Conservation (phyloP, 2,329 filamentous ascomycete species). For the Fusarium lateritium region DNA sequence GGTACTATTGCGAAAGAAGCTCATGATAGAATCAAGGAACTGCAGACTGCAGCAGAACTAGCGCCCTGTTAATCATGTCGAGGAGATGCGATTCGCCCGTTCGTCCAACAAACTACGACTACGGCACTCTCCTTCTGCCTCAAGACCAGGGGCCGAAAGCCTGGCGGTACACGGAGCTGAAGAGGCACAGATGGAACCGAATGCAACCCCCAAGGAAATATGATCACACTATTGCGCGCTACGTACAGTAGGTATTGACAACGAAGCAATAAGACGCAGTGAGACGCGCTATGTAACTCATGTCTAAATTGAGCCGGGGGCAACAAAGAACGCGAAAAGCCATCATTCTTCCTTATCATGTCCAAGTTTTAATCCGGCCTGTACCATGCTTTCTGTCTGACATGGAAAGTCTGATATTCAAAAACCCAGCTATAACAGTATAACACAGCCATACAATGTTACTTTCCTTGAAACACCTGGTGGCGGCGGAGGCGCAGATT, state of each 20-base stretch:
- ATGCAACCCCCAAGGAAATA: constrained; percentile 18
- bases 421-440: background rate
- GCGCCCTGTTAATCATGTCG: constrained; percentile 26
- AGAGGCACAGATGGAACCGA: constrained; percentile 37
- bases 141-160: constrained; percentile 31
- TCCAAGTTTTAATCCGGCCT: constrained; percentile 8
- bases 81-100: constrained; percentile 25
- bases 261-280: constrained; percentile 39
- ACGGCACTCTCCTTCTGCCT: constrained; percentile 26
- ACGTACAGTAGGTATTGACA: constrained; percentile 19
- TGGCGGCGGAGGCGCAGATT: constrained; percentile 31
- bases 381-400: constrained; percentile 29
- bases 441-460: background rate
- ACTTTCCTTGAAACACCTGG: constrained; percentile 13
- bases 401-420: constrained; percentile 9
- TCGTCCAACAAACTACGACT: constrained; percentile 8
- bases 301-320: constrained; percentile 15
- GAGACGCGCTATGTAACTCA: constrained; percentile 27
- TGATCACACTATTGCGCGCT: constrained; percentile 25
- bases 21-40: constrained; percentile 28
- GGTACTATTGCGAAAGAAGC: constrained; percentile 5
- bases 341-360: constrained; percentile 27
- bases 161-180: constrained; percentile 41
- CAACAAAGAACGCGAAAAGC: constrained; percentile 18
- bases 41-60: constrained; percentile 5